Percentiles rank a stretch among this genome's conserved stretches.
These are phyloP conservation scores for Carnegiea gigantea DNA, from an alignment of 179 eudicot species.

Conservation along the genomic window DNA sequence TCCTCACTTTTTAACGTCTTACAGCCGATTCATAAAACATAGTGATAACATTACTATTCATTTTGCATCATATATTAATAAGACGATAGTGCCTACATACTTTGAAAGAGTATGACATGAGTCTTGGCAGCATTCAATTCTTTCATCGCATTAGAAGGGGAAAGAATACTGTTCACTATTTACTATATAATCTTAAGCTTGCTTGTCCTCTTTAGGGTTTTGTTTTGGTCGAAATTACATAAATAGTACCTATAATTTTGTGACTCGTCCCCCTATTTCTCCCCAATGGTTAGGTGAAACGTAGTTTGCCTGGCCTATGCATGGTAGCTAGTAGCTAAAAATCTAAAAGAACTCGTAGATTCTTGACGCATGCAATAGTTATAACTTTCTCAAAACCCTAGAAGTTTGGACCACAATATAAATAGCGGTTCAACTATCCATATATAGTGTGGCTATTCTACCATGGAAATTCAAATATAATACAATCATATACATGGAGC, in stretches of 20 bases:
- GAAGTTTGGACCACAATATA: neutral
- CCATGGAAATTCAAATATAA: neutral
- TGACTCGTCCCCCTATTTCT: neutral
- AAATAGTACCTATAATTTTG: neutral
- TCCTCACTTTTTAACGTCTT: too few species aligned
- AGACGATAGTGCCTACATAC: too few species aligned
- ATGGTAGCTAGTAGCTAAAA: neutral
- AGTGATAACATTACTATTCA: too few species aligned
- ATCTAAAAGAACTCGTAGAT: neutral
- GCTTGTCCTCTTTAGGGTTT: neutral
- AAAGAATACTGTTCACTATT: too few species aligned
- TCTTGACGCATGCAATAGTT: neutral
- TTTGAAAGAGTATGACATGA: too few species aligned
- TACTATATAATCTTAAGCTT: neutral
- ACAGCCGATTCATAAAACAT: too few species aligned
- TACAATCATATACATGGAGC: constrained; percentile 11
- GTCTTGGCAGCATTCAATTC: too few species aligned
- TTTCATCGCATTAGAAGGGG: too few species aligned
- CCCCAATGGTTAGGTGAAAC: neutral
- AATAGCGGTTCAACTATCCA: constrained; percentile 6
- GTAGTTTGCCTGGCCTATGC: neutral
- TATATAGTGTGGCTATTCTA: neutral
- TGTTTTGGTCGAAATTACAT: neutral
- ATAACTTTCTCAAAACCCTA: neutral
- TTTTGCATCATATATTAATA: too few species aligned